phyloP scores from a whole-genome alignment of 805 yeast species.

The Zygosaccharomyces siamensis region DNA sequence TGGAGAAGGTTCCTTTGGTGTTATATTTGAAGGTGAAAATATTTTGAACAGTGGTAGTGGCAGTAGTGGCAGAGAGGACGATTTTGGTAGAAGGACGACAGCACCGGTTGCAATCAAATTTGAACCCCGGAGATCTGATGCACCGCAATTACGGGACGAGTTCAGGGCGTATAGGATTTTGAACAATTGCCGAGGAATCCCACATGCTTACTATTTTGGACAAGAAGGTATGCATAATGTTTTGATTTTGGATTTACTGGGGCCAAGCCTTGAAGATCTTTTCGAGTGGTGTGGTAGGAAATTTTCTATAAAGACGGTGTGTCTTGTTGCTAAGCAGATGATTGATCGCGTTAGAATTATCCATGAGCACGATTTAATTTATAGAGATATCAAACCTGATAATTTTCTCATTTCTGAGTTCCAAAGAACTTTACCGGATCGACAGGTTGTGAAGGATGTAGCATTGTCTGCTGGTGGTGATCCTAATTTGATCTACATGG shows the following conservation, averaged over 20 bases:
- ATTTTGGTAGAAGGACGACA: slow-evolving; percentile 6
- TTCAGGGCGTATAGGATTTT: slow-evolving; percentile 71
- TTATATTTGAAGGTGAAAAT: slow-evolving; percentile 76
- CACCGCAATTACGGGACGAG: slow-evolving; percentile 79
- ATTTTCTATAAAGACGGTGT: slow-evolving; percentile 67
- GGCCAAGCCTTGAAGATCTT: slow-evolving; percentile 77
- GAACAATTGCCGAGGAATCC: slow-evolving; percentile 66
- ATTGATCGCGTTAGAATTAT: slow-evolving; percentile 64
- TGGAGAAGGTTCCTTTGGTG: slow-evolving; percentile 86
- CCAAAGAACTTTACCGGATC: slow-evolving; percentile 22
- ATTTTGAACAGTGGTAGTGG: slow-evolving; percentile 47
- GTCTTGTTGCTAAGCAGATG: slow-evolving; percentile 75
- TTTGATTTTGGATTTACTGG: slow-evolving; percentile 67
- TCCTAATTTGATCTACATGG: slow-evolving; percentile 64
- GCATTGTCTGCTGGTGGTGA: slow-evolving; percentile 57
- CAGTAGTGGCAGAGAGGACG: slow-evolving; percentile 11
- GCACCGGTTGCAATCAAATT: slow-evolving; percentile 69
- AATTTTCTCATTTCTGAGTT: slow-evolving; percentile 55
- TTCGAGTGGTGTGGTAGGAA: slow-evolving; percentile 85
- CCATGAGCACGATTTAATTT: slow-evolving; percentile 71
- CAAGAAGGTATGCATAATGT: slow-evolving; percentile 81
- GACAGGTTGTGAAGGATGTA: slow-evolving; percentile 17
- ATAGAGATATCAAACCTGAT: slow-evolving; percentile 81
- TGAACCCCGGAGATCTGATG: slow-evolving; percentile 75
- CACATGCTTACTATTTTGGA: slow-evolving; percentile 80